Conservation (phyloP, 2,329 filamentous ascomycete genomes). For the Nannizziopsis barbatae region DNA sequence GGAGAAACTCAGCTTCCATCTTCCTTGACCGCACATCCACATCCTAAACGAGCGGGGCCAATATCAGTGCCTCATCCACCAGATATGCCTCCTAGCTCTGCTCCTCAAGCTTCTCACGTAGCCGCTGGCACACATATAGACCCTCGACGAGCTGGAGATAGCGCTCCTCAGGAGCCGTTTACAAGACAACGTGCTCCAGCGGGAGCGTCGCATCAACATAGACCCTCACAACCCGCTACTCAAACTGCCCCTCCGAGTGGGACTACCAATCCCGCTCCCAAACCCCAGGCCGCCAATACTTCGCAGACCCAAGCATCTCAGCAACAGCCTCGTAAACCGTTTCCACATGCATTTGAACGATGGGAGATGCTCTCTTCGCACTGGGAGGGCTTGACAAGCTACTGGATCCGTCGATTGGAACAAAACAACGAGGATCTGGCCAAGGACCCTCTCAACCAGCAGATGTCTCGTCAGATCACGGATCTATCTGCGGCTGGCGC, state of each 20-base stretch:
- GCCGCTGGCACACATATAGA: neutral
- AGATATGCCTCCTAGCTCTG: constrained; percentile 6
- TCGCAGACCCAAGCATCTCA: constrained; percentile 12
- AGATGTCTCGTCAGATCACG: constrained; percentile 85
- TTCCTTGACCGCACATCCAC: too few relatives aligned
- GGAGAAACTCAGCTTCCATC: constrained; percentile 19
- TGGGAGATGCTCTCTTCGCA: constrained; percentile 96
- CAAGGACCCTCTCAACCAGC: constrained; percentile 69
- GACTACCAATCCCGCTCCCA: neutral
- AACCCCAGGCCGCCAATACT: constrained; percentile 3
- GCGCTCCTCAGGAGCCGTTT: neutral
- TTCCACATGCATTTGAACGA: constrained; percentile 92
- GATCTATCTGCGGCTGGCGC: constrained; percentile 95
- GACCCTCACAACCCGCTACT: constrained; percentile 5
- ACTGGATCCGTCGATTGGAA: constrained; percentile 90
- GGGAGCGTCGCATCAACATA: neutral
- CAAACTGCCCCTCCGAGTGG: constrained; percentile 2
- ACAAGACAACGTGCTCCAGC: neutral
- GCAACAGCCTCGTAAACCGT: constrained; percentile 43
- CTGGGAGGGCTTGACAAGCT: constrained; percentile 94
- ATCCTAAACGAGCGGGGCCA: constrained; percentile 9
- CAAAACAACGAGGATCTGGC: constrained; percentile 79
- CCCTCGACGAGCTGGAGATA: constrained; percentile 4
- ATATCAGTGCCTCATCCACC: constrained; percentile 6
- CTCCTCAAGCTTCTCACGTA: neutral